These are phyloP conservation scores for Diaporthe australafricana DNA, from an alignment of 2,329 filamentous ascomycete genomes.

Conservation along the genomic window DNA sequence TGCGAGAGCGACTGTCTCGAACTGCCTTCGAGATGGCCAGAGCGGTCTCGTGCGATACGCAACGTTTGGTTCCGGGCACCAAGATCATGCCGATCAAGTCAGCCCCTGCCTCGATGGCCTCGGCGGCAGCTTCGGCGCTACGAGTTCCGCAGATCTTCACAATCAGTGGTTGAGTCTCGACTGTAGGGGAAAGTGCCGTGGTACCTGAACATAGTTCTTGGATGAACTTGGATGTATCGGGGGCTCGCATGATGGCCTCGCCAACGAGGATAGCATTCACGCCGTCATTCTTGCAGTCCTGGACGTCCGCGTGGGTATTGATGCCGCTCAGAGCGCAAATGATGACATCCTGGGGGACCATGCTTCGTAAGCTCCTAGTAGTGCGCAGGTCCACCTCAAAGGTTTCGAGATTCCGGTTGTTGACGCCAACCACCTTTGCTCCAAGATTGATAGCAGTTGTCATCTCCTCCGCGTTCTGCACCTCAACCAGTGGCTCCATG, in stretches of 20 bases:
- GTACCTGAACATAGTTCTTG: conserved; percentile 79
- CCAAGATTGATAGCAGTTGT: conserved; percentile 86
- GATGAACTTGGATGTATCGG: conserved; percentile 86
- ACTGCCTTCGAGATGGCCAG: conserved; percentile 83
- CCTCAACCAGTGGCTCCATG: conserved; percentile 98
- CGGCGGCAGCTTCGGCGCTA: conserved; percentile 80
- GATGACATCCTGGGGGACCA: conserved; percentile 86
- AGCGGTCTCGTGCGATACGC: conserved; percentile 82
- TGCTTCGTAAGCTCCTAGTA: conserved; percentile 86
- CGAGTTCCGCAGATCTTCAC: conserved; percentile 98
- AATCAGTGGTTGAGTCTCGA: conserved; percentile 63
- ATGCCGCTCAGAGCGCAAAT: conserved; percentile 97
- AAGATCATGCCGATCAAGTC: conserved; percentile 95
- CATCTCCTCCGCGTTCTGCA: conserved; percentile 96
- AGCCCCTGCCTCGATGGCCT: conserved; percentile 86
- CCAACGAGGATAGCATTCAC: conserved; percentile 95
- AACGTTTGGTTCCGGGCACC: conserved; percentile 83
- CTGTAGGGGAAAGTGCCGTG: conserved; percentile 49
- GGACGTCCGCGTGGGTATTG: conserved; percentile 86
- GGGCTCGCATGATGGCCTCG: conserved; percentile 93
- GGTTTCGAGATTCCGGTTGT: conserved; percentile 95
- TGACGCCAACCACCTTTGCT: conserved; percentile 93
- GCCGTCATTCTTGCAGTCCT: conserved; percentile 87
- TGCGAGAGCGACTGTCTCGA: conserved; percentile 57
- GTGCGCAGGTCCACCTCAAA: conserved; percentile 97